These are phyloP conservation scores for Microglena sp. DNA, from an alignment of 139 green algal genomes.

Conservation along the genomic window DNA sequence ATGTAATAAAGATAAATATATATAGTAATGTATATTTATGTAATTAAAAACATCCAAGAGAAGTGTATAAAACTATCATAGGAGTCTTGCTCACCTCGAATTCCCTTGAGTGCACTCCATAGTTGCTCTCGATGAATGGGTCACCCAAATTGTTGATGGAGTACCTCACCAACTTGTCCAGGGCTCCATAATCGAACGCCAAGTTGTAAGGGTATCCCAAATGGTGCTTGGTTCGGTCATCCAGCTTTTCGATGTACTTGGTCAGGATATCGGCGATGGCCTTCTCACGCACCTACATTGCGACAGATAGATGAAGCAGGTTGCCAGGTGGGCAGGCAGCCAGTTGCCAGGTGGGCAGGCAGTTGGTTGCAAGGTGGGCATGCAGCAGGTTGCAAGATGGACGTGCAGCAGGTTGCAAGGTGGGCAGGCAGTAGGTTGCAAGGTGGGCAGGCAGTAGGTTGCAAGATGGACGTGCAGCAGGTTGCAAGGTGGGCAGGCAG, in stretches of 20 bases:
- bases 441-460: neutral
- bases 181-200: constrained; percentile 91
- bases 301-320: no score
- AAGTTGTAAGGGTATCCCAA: constrained; percentile 97
- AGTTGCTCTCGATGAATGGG: constrained; percentile 96
- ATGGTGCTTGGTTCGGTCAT: constrained; percentile 69
- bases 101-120: constrained; percentile 75
- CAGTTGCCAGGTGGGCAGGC: no score
- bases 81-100: constrained; percentile 57
- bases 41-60: neutral
- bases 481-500: no score
- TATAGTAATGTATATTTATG: neutral
- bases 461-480: no score
- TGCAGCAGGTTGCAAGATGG: neutral
- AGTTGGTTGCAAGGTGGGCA: no score
- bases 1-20: neutral
- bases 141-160: constrained; percentile 98
- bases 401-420: neutral
- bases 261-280: constrained; percentile 53
- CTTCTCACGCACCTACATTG: constrained; percentile 52
- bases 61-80: no score
- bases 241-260: constrained; percentile 74
- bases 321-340: no score
- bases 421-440: neutral
- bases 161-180: constrained; percentile 79